A percentile compares a stretch with the other conserved stretches of the same genome.
These are phyloP conservation scores for Metschnikowia henanensis DNA, from an alignment of 805 yeast species.

Conservation along the genomic window DNA sequence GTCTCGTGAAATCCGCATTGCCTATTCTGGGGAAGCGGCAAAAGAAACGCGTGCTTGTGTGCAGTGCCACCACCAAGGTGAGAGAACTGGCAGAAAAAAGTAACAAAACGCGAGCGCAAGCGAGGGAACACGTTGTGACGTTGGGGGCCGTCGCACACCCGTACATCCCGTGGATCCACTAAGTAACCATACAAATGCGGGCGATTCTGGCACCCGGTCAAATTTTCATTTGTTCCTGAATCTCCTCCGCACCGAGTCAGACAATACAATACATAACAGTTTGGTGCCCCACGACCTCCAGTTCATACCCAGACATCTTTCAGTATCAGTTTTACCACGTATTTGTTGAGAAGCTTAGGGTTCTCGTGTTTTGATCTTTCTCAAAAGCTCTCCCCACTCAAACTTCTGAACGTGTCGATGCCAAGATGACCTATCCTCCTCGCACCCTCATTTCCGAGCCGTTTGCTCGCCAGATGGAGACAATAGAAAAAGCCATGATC, in stretches of 20 bases:
- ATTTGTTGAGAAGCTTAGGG: too few species aligned
- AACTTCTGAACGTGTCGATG: not conserved
- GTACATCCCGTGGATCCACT: constrained; percentile 1
- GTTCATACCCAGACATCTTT: too few species aligned
- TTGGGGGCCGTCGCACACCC: constrained; percentile 11
- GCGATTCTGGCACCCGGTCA: constrained; percentile 6
- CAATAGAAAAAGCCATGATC: constrained; percentile 30
- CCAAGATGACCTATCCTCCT: constrained; percentile 20
- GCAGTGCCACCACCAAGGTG: not conserved
- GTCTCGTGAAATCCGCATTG: too few species aligned
- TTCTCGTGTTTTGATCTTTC: too few species aligned
- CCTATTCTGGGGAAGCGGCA: too few species aligned
- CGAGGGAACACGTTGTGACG: constrained; percentile 1
- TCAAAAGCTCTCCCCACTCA: too few species aligned
- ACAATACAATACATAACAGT: too few species aligned
- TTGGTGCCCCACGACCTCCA: too few species aligned
- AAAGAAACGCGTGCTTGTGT: not conserved
- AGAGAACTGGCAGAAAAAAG: not conserved
- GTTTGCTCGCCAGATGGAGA: constrained; percentile 34
- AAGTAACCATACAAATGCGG: constrained; percentile 6
- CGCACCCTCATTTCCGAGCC: constrained; percentile 30
- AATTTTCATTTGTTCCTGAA: constrained; percentile 1
- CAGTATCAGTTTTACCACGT: too few species aligned
- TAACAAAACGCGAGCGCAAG: not conserved
- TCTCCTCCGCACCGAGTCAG: not conserved